phyloP scores from a whole-genome alignment of 2,329 filamentous ascomycete genomes.

The Neophaeococcomyces aloes region DNA sequence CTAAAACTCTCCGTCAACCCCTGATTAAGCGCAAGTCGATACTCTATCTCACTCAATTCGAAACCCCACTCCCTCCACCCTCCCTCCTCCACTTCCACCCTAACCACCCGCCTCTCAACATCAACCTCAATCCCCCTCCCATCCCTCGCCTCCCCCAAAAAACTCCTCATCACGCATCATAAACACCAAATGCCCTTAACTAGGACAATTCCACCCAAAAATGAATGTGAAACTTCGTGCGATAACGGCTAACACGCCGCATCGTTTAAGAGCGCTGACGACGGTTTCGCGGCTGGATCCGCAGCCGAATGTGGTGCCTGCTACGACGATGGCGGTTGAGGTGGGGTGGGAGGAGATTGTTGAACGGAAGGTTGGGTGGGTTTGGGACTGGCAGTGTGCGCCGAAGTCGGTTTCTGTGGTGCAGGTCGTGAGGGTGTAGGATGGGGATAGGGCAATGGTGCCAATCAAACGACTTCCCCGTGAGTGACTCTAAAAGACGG shows the following conservation, averaged over 20 bases:
- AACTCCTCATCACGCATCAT: conserved; percentile 29
- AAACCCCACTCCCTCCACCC: conserved; percentile 35
- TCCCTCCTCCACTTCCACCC: neutral
- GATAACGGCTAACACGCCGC: conserved; percentile 35
- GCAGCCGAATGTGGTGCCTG: conserved; percentile 37
- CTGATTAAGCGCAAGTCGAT: too few species aligned
- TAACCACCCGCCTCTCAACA: conserved; percentile 15
- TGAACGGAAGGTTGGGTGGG: conserved; percentile 32
- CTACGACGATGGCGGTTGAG: conserved; percentile 24
- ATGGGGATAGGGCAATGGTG: conserved; percentile 34
- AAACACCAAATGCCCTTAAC: conserved; percentile 36
- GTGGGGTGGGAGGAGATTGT: conserved; percentile 19
- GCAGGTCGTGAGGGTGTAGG: conserved; percentile 55
- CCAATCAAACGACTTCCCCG: too few species aligned
- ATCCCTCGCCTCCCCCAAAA: conserved; percentile 30
- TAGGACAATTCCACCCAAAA: conserved; percentile 37
- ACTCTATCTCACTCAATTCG: conserved; percentile 42
- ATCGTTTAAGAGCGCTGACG: conserved; percentile 30
- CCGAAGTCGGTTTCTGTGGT: conserved; percentile 27
- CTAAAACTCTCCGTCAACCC: too few species aligned
- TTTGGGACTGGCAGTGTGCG: conserved; percentile 32
- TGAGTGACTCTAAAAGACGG: too few species aligned
- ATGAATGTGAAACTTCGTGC: conserved; percentile 39
- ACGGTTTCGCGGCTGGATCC: conserved; percentile 39
- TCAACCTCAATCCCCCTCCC: conserved; percentile 31